phyloP scores from a whole-genome alignment of 192 early-diverging fungal genomes.

The Jimgerdemannia lactiflua region DNA sequence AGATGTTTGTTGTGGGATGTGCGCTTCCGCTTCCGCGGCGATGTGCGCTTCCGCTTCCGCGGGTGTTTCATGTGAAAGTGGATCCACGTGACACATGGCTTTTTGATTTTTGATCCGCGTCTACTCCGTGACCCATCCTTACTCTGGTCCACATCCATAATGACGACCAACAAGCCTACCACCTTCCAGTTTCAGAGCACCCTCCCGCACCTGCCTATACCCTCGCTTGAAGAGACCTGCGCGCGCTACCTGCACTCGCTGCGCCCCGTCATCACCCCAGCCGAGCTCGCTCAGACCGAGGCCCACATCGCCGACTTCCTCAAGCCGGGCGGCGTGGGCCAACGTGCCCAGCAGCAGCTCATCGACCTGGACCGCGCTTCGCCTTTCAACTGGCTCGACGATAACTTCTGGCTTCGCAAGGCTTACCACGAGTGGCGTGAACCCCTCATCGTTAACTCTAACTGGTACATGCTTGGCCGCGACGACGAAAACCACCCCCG shows the following conservation, averaged over 20 bases:
- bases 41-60: no score
- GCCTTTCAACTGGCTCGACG: conserved; percentile 64
- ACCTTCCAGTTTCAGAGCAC: conserved; percentile 43
- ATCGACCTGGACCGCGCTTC: conserved; percentile 57
- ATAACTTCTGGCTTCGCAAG: conserved; percentile 62
- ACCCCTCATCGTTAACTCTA: conserved; percentile 79
- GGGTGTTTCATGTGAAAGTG: no score
- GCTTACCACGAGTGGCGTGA: conserved; percentile 86
- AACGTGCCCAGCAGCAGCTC: conserved; percentile 56
- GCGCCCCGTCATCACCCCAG: conserved; percentile 46
- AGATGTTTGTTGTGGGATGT: no score
- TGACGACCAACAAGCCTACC: not conserved
- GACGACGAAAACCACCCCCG: conserved; percentile 61
- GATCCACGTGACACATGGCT: not conserved
- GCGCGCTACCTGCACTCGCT: conserved; percentile 55
- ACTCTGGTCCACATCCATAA: not conserved
- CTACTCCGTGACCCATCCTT: not conserved
- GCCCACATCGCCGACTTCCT: conserved; percentile 45
- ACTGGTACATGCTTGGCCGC: conserved; percentile 77
- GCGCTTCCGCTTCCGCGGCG: no score
- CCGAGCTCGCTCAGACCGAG: conserved; percentile 42
- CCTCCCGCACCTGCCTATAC: conserved; percentile 63
- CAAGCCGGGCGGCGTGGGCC: conserved; percentile 16
- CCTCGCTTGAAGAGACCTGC: conserved; percentile 54
- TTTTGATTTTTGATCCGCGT: not conserved